Evolutionary conservation across 495 filamentous ascomycete genomes (phyloP).

Genomic region (Xylaria curta): DNA sequence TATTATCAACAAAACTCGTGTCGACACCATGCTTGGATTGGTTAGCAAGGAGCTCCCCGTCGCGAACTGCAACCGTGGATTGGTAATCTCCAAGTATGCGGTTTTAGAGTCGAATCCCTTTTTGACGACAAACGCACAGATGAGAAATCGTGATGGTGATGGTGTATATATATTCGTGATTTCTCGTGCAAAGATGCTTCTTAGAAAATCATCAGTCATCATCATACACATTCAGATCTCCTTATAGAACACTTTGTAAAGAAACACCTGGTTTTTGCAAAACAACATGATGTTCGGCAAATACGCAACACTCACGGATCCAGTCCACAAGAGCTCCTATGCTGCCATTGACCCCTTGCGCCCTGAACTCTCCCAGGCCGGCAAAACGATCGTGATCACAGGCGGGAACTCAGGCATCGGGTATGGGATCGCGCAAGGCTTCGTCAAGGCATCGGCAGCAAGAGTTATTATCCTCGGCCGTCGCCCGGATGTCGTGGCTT

Average conservation of each 20-base stretch:
- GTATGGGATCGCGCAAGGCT: conserved; percentile 40
- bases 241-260: not conserved
- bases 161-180: not conserved
- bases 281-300: conserved; percentile 12
- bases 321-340: conserved; percentile 45
- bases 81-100: not conserved
- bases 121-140: not conserved
- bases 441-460: conserved; percentile 39
- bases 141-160: not conserved
- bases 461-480: conserved; percentile 41
- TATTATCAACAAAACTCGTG: not conserved
- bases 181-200: not conserved
- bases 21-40: not conserved
- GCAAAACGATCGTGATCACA: conserved; percentile 57
- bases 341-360: conserved; percentile 47
- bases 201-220: too few species aligned
- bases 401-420: conserved; percentile 49
- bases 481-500: conserved; percentile 25
- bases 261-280: not conserved
- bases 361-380: conserved; percentile 52
- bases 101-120: not conserved
- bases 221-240: not conserved
- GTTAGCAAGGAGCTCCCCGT: not conserved
- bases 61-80: not conserved
- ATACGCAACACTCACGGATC: conserved; percentile 31